phyloP scores from a whole-genome alignment of 345 rosid genomes.

The Salix dunnii region DNA sequence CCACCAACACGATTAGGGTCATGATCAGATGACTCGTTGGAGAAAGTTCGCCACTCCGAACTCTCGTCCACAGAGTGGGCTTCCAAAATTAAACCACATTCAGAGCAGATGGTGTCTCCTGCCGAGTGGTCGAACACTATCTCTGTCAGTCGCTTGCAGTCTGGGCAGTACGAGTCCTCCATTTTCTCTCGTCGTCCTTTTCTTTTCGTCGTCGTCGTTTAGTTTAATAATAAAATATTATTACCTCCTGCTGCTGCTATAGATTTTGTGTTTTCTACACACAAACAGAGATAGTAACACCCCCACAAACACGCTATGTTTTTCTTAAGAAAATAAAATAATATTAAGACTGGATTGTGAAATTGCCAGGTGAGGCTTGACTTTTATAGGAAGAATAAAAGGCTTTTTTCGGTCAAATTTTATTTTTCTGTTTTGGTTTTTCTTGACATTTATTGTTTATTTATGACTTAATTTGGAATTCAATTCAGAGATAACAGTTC shows the following conservation, averaged over 20 bases:
- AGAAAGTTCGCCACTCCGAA: conserved; percentile 49
- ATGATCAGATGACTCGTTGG: conserved; percentile 33
- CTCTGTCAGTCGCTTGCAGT: conserved; percentile 41
- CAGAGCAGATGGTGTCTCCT: conserved; percentile 47
- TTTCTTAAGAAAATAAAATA: too few species aligned
- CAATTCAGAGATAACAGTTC: too few species aligned
- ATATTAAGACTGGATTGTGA: too few species aligned
- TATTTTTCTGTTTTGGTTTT: too few species aligned
- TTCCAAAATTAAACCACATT: conserved; percentile 49
- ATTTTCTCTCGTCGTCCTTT: conserved; percentile 4
- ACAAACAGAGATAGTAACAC: too few species aligned
- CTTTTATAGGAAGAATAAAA: too few species aligned
- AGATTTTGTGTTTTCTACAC: too few species aligned
- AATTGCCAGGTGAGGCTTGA: too few species aligned
- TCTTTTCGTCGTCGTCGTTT: background rate
- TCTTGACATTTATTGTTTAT: too few species aligned
- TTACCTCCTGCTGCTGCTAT: background rate
- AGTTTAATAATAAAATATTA: background rate
- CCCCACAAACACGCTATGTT: too few species aligned
- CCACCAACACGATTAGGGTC: conserved; percentile 52
- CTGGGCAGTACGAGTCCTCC: conserved; percentile 41
- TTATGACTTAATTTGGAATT: too few species aligned
- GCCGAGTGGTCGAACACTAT: conserved; percentile 44
- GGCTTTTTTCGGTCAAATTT: too few species aligned
- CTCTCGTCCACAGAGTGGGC: conserved; percentile 42